Evolutionary conservation across 768 basidiomycete species (phyloP), one percentile per base, ranked within the genome.

Genomic region (Porphyrellus cyaneotinctus): DNA sequence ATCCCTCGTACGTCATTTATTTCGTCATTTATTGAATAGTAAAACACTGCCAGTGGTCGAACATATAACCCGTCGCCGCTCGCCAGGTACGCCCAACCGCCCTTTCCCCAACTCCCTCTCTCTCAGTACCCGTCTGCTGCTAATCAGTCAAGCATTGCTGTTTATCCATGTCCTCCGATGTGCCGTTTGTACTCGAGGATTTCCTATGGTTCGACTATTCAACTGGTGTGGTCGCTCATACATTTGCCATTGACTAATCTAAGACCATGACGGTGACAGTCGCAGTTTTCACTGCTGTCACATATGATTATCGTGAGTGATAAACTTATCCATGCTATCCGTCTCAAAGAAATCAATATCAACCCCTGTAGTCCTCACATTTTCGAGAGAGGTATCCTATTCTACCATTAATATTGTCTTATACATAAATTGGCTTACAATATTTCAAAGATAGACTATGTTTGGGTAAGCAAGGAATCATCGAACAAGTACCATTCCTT

Each of bases 301-400:
- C n/a, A 15, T 59, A 59, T 33, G 56, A 58, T 26, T 58, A 47
- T 15, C 10, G 56, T 57, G 23, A 49, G 58, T 31, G 17, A n/a
- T n/a, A n/a, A n/a, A n/a, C 15, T 36, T 36, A 24, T 31, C 32
- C 9, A 39, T 12, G 6, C 9, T 10, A n/a, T 22, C 1, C 2
- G 2, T 5, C 1, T 26, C 22, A 17, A 7, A 22, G 14, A 22
- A 47, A 2, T 24, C 0, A 1, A 14, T 22, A 30, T 18, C n/a
- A 3, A 18, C 12, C 23, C 9, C 13, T 31, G 13, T 32, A 57
- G 56, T 47, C 24, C 53, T 56, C n/a, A 57, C 30, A n/a, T 51
- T 56, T 35, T 8, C 56, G 6, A 26, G 14, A 10, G 53, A 57
- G 45, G 53, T 56, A 43, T 30, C 9, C 36, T 4, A 15, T 43